Evolutionary conservation across 129 eudicot species (phyloP).

Genomic region (Centaurea solstitialis): DNA sequence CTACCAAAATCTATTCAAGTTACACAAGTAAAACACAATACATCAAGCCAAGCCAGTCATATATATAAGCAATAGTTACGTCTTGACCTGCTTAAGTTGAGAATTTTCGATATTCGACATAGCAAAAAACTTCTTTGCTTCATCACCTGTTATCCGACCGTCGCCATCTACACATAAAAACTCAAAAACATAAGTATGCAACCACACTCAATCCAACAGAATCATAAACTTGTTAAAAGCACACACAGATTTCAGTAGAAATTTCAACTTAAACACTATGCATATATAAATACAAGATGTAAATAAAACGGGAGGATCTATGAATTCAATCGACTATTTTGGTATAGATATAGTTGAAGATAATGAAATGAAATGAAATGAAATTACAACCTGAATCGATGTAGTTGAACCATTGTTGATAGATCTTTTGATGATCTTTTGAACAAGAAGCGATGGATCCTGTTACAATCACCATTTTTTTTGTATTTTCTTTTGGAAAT

Average conservation of each 20-base stretch:
- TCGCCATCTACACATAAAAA: constrained; percentile 56
- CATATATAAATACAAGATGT: not conserved
- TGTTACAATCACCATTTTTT: constrained; percentile 67
- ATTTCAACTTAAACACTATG: not conserved
- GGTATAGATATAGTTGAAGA: not conserved
- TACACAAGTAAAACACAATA: not conserved
- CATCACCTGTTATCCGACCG: constrained; percentile 75
- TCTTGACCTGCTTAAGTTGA: constrained; percentile 75
- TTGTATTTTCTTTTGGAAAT: not conserved
- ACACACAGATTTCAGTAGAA: not conserved
- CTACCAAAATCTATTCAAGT: not conserved
- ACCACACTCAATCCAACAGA: not conserved
- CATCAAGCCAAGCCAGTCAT: not conserved
- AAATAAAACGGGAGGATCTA: not conserved
- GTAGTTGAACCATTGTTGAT: constrained; percentile 74
- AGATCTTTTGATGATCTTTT: constrained; percentile 59
- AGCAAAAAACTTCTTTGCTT: constrained; percentile 62
- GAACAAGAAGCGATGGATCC: constrained; percentile 52
- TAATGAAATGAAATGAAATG: not conserved
- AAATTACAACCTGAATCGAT: constrained; percentile 71
- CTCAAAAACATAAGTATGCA: not conserved
- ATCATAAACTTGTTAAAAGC: not conserved
- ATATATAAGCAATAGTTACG: too few species aligned
- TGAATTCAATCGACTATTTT: not conserved
- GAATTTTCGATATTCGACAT: constrained; percentile 61